Evolutionary conservation across 2,329 filamentous ascomycete species (phyloP).

Genomic region (Plectosphaerella cucumerina): DNA sequence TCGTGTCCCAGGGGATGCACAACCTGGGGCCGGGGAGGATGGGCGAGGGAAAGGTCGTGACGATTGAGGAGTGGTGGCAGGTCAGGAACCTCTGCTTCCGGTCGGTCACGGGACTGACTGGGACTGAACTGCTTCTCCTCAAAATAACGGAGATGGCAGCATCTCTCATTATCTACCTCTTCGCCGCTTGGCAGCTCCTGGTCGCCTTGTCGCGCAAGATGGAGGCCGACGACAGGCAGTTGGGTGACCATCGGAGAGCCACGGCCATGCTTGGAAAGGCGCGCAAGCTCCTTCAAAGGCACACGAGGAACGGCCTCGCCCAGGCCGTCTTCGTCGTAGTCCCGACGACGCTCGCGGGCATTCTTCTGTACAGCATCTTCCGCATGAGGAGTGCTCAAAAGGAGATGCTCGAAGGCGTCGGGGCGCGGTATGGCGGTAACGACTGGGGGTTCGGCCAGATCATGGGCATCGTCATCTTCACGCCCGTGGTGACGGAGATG

Average conservation of each 20-base stretch:
- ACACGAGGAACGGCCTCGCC: not conserved
- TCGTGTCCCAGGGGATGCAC: constrained; percentile 18
- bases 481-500: constrained; percentile 9
- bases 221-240: not conserved
- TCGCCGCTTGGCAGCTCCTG: not conserved
- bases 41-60: constrained; percentile 5
- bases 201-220: not conserved
- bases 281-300: not conserved
- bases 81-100: too few species aligned
- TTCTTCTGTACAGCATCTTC: constrained; percentile 1
- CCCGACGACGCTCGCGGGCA: too few species aligned
- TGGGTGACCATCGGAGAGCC: not conserved
- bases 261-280: not conserved
- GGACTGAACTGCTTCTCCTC: too few species aligned
- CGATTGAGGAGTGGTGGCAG: not conserved
- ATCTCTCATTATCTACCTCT: not conserved
- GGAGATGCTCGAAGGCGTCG: not conserved
- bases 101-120: too few species aligned
- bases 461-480: constrained; percentile 17
- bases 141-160: not conserved
- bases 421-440: not conserved
- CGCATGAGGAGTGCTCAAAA: not conserved
- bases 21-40: constrained; percentile 11
- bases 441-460: constrained; percentile 19
- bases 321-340: not conserved